Conservation (phyloP, 371 early-diverging fungal genomes). For the Haplosporangium sp. region DNA sequence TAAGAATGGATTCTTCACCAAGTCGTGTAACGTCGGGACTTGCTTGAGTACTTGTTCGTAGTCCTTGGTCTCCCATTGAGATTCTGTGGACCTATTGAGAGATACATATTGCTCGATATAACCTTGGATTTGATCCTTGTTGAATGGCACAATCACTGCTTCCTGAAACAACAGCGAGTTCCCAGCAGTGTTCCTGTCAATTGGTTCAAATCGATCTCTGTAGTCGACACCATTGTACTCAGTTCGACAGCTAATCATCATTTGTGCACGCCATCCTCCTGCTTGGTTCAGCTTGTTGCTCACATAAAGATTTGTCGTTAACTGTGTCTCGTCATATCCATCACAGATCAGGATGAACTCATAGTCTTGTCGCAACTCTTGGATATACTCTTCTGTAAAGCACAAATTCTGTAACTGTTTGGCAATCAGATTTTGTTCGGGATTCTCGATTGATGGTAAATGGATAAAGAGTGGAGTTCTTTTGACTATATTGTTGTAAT, state of each 20-base stretch:
- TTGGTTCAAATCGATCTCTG: background rate
- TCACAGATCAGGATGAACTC: too few relatives aligned
- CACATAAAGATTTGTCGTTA: slow-evolving; percentile 1
- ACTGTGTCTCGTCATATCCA: background rate
- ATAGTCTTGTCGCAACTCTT: too few relatives aligned
- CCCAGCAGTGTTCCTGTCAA: background rate
- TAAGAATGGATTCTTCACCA: slow-evolving; percentile 8
- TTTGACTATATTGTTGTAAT: background rate
- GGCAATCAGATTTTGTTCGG: background rate
- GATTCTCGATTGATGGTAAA: slow-evolving; percentile 5
- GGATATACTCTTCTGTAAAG: too few relatives aligned
- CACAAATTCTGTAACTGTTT: too few relatives aligned
- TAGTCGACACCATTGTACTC: background rate
- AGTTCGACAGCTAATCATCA: background rate
- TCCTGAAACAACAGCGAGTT: background rate
- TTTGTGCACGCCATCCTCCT: background rate
- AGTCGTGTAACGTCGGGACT: background rate
- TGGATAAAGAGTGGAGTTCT: slow-evolving; percentile 9
- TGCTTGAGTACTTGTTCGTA: background rate
- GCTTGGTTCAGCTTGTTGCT: slow-evolving; percentile 10
- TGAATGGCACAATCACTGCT: slow-evolving; percentile 1
- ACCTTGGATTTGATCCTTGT: slow-evolving; percentile 5
- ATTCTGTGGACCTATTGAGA: too few relatives aligned
- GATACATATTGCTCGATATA: slow-evolving; percentile 15
- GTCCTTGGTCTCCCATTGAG: background rate